Base-by-base conservation (phyloP, 2,329 filamentous ascomycete species). In the Calonectria fujianensis region DNA sequence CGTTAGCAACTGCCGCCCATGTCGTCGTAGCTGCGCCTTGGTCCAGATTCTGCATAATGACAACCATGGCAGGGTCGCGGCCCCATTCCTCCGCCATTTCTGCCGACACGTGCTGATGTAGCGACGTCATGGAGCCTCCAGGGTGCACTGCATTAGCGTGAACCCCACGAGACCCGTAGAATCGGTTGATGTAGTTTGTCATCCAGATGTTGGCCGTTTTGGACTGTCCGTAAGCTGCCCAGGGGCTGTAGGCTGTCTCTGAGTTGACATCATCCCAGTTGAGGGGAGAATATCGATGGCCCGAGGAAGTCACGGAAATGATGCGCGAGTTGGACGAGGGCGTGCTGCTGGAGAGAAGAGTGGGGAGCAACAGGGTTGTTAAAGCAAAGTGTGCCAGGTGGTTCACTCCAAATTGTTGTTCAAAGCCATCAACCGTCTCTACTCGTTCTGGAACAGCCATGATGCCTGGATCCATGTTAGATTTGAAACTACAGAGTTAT, bases 401-500 rank as follows among this genome's bases (percentile, higher is more conserved):
- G 76, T 90, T 90, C 3, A 85, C 87, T 29, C 85, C 88, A 75
- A 91, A 88, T 72, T 91, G 89, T 0, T 79, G 80, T 70, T 91
- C 89, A 74, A 87, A 87, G 9, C 88, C 88, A 75, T 89, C 87
- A 16, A 73, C 74, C 0, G 86, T 89, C 32, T 65, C 80, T 76
- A 24, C 51, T 11, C 70, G 79, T 37, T 75, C 84, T 72, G 14
- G 85, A n/a, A 83, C 45, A 63, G 10, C 83, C 82, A 89, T 87
- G 48, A 90, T 84, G 31, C 77, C 78, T 77, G 0, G 16, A 54
- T 3, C 14, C 27, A 3, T 63, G 37, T 66, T 64, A 45, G 69
- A 37, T 8, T 51, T 45, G 39, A n/a, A 6, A 1, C 1, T 31
- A 9, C 11, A 51, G n/a, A 10, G 24, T 45, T 18, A 3, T 13